Conservation (phyloP, 2,329 filamentous ascomycete species). For the Aspergillus glaucus region DNA sequence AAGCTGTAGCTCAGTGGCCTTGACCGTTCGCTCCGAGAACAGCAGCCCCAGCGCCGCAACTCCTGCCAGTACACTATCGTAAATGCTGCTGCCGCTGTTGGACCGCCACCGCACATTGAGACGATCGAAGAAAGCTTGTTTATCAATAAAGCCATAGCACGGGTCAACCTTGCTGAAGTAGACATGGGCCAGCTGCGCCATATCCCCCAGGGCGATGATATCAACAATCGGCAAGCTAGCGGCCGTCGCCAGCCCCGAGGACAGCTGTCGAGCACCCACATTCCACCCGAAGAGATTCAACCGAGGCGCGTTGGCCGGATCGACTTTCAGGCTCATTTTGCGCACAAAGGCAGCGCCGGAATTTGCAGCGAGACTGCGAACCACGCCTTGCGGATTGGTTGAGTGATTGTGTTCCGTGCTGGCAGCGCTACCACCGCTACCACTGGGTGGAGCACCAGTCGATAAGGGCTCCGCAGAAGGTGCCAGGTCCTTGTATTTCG, state of each 20-base stretch:
- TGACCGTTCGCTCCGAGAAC: slow-evolving; percentile 42
- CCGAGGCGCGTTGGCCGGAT: slow-evolving; percentile 47
- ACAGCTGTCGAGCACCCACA: slow-evolving; percentile 25
- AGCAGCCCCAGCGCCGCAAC: slow-evolving; percentile 48
- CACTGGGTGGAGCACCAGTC: slow-evolving; percentile 15
- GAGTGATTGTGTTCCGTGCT: background rate
- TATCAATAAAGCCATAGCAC: slow-evolving; percentile 46
- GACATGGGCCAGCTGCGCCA: slow-evolving; percentile 38
- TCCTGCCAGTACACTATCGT: slow-evolving; percentile 46
- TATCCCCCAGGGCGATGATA: slow-evolving; percentile 42
- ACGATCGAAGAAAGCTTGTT: slow-evolving; percentile 12
- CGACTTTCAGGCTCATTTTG: slow-evolving; percentile 46
- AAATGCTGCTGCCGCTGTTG: slow-evolving; percentile 18
- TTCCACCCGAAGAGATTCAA: slow-evolving; percentile 53
- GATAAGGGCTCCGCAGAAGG: slow-evolving; percentile 1
- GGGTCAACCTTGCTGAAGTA: slow-evolving; percentile 50
- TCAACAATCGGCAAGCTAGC: slow-evolving; percentile 34
- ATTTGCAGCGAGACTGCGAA: slow-evolving; percentile 44
- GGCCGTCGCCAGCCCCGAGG: slow-evolving; percentile 3
- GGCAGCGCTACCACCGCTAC: background rate
- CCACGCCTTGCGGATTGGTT: background rate
- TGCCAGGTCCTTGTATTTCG: background rate
- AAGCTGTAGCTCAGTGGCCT: slow-evolving; percentile 42
- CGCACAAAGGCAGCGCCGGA: slow-evolving; percentile 50
- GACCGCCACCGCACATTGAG: slow-evolving; percentile 18